Base-by-base conservation (phyloP, 306 rosid species). In the Pterocarpus santalinus region DNA sequence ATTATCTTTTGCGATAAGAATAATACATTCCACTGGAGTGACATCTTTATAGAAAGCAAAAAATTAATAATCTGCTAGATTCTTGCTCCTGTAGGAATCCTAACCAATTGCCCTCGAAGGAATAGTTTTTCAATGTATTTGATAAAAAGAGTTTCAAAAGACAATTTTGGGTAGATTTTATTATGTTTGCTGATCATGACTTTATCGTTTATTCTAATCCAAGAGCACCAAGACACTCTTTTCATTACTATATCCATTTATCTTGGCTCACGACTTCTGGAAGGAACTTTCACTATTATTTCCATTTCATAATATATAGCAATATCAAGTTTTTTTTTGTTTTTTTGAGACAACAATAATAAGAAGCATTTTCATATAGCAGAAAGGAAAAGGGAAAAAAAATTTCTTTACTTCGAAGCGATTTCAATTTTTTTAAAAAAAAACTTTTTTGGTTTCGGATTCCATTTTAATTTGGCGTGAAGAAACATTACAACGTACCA, bases 391-490 rank as follows among this genome's bases (percentile, higher is more conserved):
- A 22, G 28, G 0, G 28, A 75, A 13, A 44, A 32, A 2, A 1
- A 0, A 69, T 51, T 72, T 72, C 35, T 30, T 44, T 30, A 7
- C 30, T 8, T 72, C 4, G n/a, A 34, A 49, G 62, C 39, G 5
- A 51, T 49, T 49, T 70, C 15, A 2, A 14, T 30, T 36, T 34
- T 34, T 36, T 12, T n/a, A 3, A 1, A 55, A 13, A 22, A 22
- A 22, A 22, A 22, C 28, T 63, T 28, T 60, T 60, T 28, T 9
- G 38, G 65, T 30, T 55, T 8, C 63, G 5, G 30, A 55, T 64
- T 64, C 15, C 47, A 65, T 39, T 65, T 39, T 11, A 11, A 28
- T 28, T 69, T 60, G 64, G 76, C 62, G 35, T 67, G n/a, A 43
- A 72, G 12, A 51, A 10, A 49, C 13, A 33, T 49, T 15, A 49